A percentile compares a stretch with the other conserved stretches of the same genome.
Evolutionary conservation across 495 filamentous ascomycete species (phyloP).

Genomic region (Endocarpon pusillum): DNA sequence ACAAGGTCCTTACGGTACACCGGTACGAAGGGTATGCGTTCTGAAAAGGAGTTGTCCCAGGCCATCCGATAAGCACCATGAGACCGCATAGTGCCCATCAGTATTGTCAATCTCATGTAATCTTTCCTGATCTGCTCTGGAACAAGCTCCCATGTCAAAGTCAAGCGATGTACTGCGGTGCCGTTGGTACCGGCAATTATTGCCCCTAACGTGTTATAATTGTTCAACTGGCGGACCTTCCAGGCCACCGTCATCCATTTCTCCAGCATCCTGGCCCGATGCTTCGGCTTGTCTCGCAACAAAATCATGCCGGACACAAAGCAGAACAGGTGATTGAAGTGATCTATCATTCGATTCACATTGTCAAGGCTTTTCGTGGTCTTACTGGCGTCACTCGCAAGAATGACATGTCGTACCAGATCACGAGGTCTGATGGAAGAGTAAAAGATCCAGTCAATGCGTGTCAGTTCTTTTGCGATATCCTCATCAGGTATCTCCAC

Average conservation of each 20-base stretch:
- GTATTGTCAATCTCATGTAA: conserved; percentile 73
- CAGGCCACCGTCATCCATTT: conserved; percentile 81
- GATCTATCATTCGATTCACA: conserved; percentile 82
- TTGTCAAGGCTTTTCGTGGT: conserved; percentile 65
- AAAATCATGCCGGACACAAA: conserved; percentile 87
- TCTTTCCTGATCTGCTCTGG: conserved; percentile 50
- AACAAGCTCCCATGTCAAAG: conserved; percentile 66
- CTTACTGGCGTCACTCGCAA: conserved; percentile 45
- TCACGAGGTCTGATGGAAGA: conserved; percentile 91
- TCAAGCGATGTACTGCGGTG: conserved; percentile 70
- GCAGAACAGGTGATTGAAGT: conserved; percentile 89
- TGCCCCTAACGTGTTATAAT: conserved; percentile 90
- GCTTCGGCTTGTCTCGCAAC: conserved; percentile 88
- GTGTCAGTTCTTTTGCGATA: conserved; percentile 79
- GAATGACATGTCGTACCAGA: conserved; percentile 73
- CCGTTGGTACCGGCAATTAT: conserved; percentile 86
- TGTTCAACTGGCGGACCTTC: conserved; percentile 79
- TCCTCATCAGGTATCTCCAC: conserved; percentile 66
- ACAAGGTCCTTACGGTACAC: conserved; percentile 78
- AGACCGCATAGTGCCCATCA: conserved; percentile 83
- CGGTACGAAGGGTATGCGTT: conserved; percentile 89
- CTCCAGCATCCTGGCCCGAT: conserved; percentile 74
- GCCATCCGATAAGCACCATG: conserved; percentile 89
- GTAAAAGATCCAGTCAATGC: conserved; percentile 95
- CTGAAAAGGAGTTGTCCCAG: conserved; percentile 83